Evolutionary conservation across 1,284 basidiomycete species (phyloP).

Genomic region (Neotropicomus parvogracilis): DNA sequence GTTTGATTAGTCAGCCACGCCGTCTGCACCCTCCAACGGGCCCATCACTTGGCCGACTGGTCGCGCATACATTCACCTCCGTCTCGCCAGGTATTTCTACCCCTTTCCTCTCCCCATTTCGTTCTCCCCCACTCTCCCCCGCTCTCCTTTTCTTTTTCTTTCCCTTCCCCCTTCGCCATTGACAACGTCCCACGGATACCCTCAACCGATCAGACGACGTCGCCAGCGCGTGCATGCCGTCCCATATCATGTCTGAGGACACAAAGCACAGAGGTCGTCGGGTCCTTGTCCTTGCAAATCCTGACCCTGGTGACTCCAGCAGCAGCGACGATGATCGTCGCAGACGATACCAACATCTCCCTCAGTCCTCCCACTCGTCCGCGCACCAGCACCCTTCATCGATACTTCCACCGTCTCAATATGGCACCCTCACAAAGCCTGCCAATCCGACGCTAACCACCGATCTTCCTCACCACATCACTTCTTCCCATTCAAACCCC

Average conservation of each 20-base stretch:
- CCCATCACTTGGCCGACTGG: constrained; percentile 26
- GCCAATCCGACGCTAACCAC: constrained; percentile 38
- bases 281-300: constrained; percentile 58
- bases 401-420: constrained; percentile 25
- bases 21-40: constrained; percentile 28
- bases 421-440: constrained; percentile 24
- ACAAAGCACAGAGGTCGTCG: constrained; percentile 33
- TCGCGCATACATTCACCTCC: constrained; percentile 27
- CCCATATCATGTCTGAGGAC: constrained; percentile 44
- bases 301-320: constrained; percentile 47
- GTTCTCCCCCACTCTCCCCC: not conserved
- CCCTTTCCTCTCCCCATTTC: not conserved
- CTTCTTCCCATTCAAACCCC: constrained; percentile 41
- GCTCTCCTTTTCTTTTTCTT: not conserved
- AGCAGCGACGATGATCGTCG: constrained; percentile 42
- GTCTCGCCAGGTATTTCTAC: constrained; percentile 18
- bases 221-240: constrained; percentile 33
- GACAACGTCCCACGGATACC: constrained; percentile 5
- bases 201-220: constrained; percentile 25
- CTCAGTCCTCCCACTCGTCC: constrained; percentile 29
- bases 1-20: constrained; percentile 32
- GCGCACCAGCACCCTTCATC: constrained; percentile 22
- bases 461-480: constrained; percentile 36
- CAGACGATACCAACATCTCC: constrained; percentile 18
- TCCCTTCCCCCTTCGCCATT: not conserved